Evolutionary conservation across 2,329 filamentous ascomycete genomes (phyloP).

Genomic region (Tympanopsis confertula): DNA sequence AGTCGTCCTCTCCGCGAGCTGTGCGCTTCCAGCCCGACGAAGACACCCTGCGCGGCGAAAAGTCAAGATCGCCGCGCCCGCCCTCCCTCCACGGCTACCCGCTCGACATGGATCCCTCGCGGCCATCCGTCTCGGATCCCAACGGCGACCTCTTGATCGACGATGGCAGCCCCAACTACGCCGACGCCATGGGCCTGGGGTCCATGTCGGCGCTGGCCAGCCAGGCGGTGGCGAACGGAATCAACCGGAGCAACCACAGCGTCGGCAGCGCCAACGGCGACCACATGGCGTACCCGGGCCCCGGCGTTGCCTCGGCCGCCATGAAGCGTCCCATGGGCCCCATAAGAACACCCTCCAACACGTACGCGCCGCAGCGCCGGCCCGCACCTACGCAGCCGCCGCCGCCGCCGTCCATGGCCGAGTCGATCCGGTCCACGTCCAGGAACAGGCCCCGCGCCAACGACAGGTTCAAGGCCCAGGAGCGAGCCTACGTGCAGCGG

Average conservation of each 20-base stretch:
- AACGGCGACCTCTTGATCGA: constrained; percentile 29
- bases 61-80: constrained; percentile 24
- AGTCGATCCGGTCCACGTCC: constrained; percentile 34
- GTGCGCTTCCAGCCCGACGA: constrained; percentile 42
- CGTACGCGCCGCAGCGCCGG: constrained; percentile 58
- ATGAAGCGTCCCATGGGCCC: constrained; percentile 59
- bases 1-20: constrained; percentile 34
- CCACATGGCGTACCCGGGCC: constrained; percentile 26
- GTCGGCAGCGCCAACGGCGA: constrained; percentile 14
- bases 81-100: constrained; percentile 19
- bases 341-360: constrained; percentile 64
- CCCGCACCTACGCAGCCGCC: constrained; percentile 28
- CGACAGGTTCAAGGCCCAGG: constrained; percentile 61
- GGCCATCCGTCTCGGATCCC: constrained; percentile 31
- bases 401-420: constrained; percentile 29
- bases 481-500: constrained; percentile 88
- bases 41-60: constrained; percentile 28
- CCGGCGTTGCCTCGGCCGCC: no score
- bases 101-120: constrained; percentile 28
- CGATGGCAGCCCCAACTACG: constrained; percentile 29
- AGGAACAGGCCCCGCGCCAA: constrained; percentile 35
- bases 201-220: constrained; percentile 29
- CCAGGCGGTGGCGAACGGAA: constrained; percentile 28
- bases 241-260: constrained; percentile 6
- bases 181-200: constrained; percentile 31